phyloP scores from a whole-genome alignment of 768 basidiomycete genomes.

The Xanthoconium stramineum region DNA sequence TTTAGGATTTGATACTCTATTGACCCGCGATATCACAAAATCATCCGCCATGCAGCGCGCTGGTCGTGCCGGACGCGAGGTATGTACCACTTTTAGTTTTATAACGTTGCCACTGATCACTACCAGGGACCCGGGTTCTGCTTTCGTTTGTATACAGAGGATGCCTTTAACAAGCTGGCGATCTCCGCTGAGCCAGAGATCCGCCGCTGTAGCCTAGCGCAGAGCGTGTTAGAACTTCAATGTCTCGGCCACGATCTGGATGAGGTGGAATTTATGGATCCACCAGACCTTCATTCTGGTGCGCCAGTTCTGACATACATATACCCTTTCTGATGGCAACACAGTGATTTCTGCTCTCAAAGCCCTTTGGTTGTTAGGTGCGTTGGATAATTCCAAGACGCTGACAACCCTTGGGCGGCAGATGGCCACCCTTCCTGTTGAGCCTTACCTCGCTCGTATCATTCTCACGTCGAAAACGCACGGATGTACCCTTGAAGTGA shows the following conservation, averaged over 20 bases:
- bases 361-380: slow-evolving; percentile 76
- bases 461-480: slow-evolving; percentile 74
- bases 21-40: slow-evolving; percentile 80
- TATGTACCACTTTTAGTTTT: slow-evolving; percentile 21
- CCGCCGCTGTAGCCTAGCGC: slow-evolving; percentile 77
- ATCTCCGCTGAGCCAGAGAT: slow-evolving; percentile 84
- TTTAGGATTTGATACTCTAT: slow-evolving; percentile 82
- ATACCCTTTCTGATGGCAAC: background rate
- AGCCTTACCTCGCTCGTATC: slow-evolving; percentile 76
- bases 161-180: slow-evolving; percentile 64
- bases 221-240: slow-evolving; percentile 82
- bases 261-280: slow-evolving; percentile 85
- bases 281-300: slow-evolving; percentile 75
- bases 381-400: slow-evolving; percentile 60
- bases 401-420: slow-evolving; percentile 74
- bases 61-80: slow-evolving; percentile 95
- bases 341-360: slow-evolving; percentile 62
- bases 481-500: slow-evolving; percentile 72
- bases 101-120: background rate
- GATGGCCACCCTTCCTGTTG: slow-evolving; percentile 93
- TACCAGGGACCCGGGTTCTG: slow-evolving; percentile 75
- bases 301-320: slow-evolving; percentile 3
- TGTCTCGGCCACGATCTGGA: slow-evolving; percentile 80
- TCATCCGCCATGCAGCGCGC: slow-evolving; percentile 92
- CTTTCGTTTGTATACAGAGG: slow-evolving; percentile 90